Base-by-base conservation (phyloP, 2,329 filamentous ascomycete species). In the Cordyceps javanica region DNA sequence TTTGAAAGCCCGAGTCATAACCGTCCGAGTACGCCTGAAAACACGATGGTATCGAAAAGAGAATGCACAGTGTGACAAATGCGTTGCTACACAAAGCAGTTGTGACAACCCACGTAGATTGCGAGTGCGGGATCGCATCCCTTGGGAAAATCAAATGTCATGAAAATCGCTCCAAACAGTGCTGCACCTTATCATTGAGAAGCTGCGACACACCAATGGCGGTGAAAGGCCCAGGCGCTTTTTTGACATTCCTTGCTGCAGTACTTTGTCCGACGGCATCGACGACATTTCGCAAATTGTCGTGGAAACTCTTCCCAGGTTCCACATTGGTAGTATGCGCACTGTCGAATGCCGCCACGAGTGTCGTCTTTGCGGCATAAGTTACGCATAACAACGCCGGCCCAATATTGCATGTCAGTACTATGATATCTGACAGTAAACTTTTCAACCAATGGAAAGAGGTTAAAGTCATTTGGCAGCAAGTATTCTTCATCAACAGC, bases 191-290 rank as follows among this genome's bases (percentile, higher is more conserved):
- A 57, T 72, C 71, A 82, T 73, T 80, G 78, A 34, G 80, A 76
- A 51, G 89, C 89, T 60, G 88, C 87, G 59, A 94, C 88, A 71
- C 94, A 99, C 94, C 94, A 99, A 75, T 97, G 95, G 60, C 94
- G 87, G 71, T 99, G 94, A 74, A 91, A 97, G 28, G 94, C 91
- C 94, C 94, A 99, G 10, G 94, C 95, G 66, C 90, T 95, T 79
- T 97, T 97, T 75, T 99, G 94, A 74, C 94, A 99, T 73, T 99
- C 94, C 75, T 99, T 99, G 82, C 92, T 97, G 85, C 94, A 99
- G 77, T 97, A 97, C 73, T 99, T 99, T 61, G 94, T 99, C 63
- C 94, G 86, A 65, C 94, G 86, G 76, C 94, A 99, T 63, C 94
- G 87, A 63, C 94, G 87, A 75, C 94, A 99, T 75, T 99, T 99